phyloP scores from a whole-genome alignment of 345 rosid genomes.

The Laguncularia racemosa region DNA sequence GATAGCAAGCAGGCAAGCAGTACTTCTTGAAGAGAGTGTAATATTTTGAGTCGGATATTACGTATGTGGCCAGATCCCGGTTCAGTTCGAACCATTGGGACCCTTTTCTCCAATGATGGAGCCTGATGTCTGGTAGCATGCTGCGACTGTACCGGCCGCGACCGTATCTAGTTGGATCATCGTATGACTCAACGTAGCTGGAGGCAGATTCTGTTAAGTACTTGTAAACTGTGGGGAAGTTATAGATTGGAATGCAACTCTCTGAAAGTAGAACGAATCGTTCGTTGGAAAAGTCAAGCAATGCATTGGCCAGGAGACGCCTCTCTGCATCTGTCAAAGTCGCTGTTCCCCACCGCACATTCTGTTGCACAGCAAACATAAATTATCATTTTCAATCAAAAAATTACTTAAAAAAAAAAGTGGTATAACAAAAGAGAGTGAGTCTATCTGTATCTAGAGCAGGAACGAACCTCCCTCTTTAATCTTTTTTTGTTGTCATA shows the following conservation, averaged over 20 bases:
- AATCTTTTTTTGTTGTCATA: too few species aligned
- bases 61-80: constrained; percentile 52
- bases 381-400: too few species aligned
- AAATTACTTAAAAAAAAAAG: too few species aligned
- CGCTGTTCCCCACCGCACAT: constrained; percentile 73
- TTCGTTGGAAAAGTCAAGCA: constrained; percentile 80
- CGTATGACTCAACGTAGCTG: constrained; percentile 76
- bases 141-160: constrained; percentile 86
- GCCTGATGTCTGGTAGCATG: constrained; percentile 77
- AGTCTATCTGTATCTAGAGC: too few species aligned
- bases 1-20: constrained; percentile 86
- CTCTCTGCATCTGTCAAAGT: constrained; percentile 70
- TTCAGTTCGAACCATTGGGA: constrained; percentile 92
- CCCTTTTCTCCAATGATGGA: constrained; percentile 84
- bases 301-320: constrained; percentile 82
- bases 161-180: constrained; percentile 80
- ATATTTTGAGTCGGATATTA: constrained; percentile 64
- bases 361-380: constrained; percentile 20
- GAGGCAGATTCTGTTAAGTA: constrained; percentile 53
- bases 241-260: constrained; percentile 82
- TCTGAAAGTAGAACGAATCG: constrained; percentile 87
- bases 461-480: too few species aligned
- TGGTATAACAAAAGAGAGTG: too few species aligned
- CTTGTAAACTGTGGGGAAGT: constrained; percentile 66
- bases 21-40: constrained; percentile 55